Base-by-base conservation (phyloP, 1,139 yeast genomes). In the Candida labiduridarum region DNA sequence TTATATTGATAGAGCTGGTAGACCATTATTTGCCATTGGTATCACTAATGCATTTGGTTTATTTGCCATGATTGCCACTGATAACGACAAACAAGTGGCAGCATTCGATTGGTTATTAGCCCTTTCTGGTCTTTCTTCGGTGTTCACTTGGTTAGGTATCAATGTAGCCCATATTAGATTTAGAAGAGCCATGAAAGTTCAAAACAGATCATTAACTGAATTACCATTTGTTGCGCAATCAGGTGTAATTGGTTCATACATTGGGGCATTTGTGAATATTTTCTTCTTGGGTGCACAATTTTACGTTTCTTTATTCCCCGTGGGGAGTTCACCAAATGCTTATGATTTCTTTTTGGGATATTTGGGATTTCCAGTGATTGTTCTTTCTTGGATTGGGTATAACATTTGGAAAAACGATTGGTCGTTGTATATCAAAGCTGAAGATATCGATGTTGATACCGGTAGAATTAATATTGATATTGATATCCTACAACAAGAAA, bases 261-360 rank as follows among this genome's bases (percentile, higher is more conserved):
- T 65, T 46, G 74, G 72, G 31, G 59, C 65, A 16, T 47, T 54
- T 22, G 56, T 71, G 34, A 67, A 65, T 54, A 47, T 64, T 9
- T 59, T 71, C 53, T 72, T 69, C n/a, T 59, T 71, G 45, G 56
- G 69, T 45, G 75, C 75, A 10, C 78, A 74, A 58, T 72, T 74
- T 56, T 74, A 78, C 77, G 64, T 74, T 36, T 72, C 77, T 2
- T 63, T 74, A 42, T 74, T 63, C 61, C 79, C 79, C n/a, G 51
- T 68, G 36, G 76, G 72, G 4, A 66, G 53, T 1, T 48, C 54
- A 29, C 74, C 79, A 42, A 63, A 59, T 51, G 77, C 74, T 12
- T 53, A 59, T 15, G 64, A 60, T 34, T 74, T 74, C 59, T 74
- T 74, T 61, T 59, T 62, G 53, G 59, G 67, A 31, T 74, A 73